A percentile compares a stretch with the other conserved stretches of the same genome.
phyloP scores from a whole-genome alignment of 352 stramenopile genomes.

The Blastocystis sp. region DNA sequence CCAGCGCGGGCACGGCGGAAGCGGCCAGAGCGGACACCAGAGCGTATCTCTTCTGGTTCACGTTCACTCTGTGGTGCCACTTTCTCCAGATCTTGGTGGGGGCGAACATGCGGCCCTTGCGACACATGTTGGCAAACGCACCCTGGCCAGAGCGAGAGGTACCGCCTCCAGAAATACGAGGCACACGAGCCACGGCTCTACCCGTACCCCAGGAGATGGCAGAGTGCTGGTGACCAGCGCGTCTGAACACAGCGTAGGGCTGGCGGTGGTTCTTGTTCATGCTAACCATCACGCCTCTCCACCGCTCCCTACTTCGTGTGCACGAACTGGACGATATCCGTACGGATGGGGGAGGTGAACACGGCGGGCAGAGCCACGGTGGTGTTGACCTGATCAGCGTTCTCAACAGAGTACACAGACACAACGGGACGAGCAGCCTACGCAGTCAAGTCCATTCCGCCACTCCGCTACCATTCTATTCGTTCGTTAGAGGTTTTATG shows the following conservation, averaged over 20 bases:
- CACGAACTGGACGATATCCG: slow-evolving; percentile 97
- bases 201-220: slow-evolving; percentile 97
- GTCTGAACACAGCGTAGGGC: slow-evolving; percentile 91
- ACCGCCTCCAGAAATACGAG: slow-evolving; percentile 93
- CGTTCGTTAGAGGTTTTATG: slow-evolving; percentile 33
- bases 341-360: slow-evolving; percentile 94
- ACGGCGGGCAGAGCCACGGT: slow-evolving; percentile 88
- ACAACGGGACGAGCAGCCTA: slow-evolving; percentile 86
- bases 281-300: slow-evolving; percentile 57
- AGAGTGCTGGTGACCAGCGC: slow-evolving; percentile 89
- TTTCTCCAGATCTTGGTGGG: slow-evolving; percentile 97
- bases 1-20: slow-evolving; percentile 89
- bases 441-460: background rate
- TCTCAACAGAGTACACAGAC: slow-evolving; percentile 86
- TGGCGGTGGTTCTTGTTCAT: slow-evolving; percentile 99
- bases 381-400: slow-evolving; percentile 78
- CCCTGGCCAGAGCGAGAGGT: slow-evolving; percentile 94
- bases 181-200: slow-evolving; percentile 97
- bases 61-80: slow-evolving; percentile 97
- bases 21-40: slow-evolving; percentile 93
- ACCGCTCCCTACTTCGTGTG: slow-evolving; percentile 83
- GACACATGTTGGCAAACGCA: slow-evolving; percentile 98
- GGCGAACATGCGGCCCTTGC: slow-evolving; percentile 94
- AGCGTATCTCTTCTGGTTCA: slow-evolving; percentile 94
- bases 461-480: background rate